A percentile compares a stretch with the other conserved stretches of the same genome.
phyloP scores from a whole-genome alignment of 2,329 filamentous ascomycete genomes.

The Pezicula neosporulosa region DNA sequence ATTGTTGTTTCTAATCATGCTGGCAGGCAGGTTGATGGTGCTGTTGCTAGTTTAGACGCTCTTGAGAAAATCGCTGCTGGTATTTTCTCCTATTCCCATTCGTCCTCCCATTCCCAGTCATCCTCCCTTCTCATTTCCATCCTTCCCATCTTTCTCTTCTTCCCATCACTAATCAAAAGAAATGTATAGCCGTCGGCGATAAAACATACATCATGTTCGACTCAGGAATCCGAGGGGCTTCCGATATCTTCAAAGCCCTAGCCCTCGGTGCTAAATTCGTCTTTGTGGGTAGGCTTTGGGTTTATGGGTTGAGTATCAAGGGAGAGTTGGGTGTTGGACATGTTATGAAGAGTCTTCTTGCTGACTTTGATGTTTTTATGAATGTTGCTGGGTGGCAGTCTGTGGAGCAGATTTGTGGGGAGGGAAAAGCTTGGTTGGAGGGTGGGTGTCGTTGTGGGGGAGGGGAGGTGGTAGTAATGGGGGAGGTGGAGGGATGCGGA shows the following conservation, averaged over 20 bases:
- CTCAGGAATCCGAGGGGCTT: constrained; percentile 52
- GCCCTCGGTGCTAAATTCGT: constrained; percentile 60
- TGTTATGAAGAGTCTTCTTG: constrained; percentile 58
- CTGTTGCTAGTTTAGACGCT: constrained; percentile 55
- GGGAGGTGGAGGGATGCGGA: too few relatives aligned
- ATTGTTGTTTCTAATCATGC: constrained; percentile 59
- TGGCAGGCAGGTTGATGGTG: constrained; percentile 58
- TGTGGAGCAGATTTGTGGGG: constrained; percentile 47
- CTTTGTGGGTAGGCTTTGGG: constrained; percentile 57
- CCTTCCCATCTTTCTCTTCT: too few relatives aligned
- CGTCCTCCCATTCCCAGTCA: too few relatives aligned
- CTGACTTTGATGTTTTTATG: constrained; percentile 60
- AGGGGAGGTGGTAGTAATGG: too few relatives aligned
- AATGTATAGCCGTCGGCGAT: constrained; percentile 13
- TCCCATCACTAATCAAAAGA: too few relatives aligned
- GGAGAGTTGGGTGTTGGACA: constrained; percentile 59
- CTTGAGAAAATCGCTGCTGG: constrained; percentile 54
- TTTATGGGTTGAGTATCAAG: constrained; percentile 57
- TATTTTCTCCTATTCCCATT: constrained; percentile 10
- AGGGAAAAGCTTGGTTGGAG: too few relatives aligned
- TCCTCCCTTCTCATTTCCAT: too few relatives aligned
- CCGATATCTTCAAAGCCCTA: constrained; percentile 58
- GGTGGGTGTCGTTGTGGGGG: too few relatives aligned
- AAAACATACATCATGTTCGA: constrained; percentile 39
- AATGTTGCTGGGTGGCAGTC: constrained; percentile 53